Conservation (phyloP, 306 rosid genomes). For the Fragaria nilgerrensis region DNA sequence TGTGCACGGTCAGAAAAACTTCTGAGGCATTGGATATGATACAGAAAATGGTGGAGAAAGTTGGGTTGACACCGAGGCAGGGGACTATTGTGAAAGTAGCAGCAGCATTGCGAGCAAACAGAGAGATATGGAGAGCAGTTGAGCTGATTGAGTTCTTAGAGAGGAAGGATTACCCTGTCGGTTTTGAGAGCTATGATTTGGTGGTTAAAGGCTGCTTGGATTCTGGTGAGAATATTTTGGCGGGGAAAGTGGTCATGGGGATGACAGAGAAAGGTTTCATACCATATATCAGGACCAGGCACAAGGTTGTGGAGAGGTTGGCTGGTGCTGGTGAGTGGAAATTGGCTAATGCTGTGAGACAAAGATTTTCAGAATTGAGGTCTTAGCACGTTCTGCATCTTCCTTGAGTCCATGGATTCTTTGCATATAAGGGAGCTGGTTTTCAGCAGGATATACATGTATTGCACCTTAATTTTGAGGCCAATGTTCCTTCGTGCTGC, state of each 20-base stretch:
- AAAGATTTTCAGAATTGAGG: constrained; percentile 51
- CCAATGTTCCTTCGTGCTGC: not conserved
- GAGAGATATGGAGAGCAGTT: constrained; percentile 64
- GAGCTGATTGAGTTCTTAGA: constrained; percentile 63
- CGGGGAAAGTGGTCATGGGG: constrained; percentile 65
- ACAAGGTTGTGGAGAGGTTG: constrained; percentile 74
- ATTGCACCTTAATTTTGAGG: not conserved
- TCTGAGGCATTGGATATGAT: constrained; percentile 44
- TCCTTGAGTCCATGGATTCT: not conserved
- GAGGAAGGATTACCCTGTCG: constrained; percentile 46
- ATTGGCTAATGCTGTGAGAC: constrained; percentile 73
- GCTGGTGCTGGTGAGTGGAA: constrained; percentile 62
- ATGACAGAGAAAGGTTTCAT: constrained; percentile 54
- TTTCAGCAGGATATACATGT: not conserved
- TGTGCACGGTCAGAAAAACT: constrained; percentile 56
- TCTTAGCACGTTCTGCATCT: constrained; percentile 31
- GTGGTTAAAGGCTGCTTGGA: constrained; percentile 75
- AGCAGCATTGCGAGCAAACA: constrained; percentile 52
- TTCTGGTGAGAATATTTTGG: constrained; percentile 62
- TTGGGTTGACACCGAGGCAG: constrained; percentile 44
- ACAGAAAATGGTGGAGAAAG: constrained; percentile 50
- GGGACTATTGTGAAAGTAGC: constrained; percentile 44
- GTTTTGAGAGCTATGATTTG: constrained; percentile 75
- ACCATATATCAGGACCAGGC: constrained; percentile 69
- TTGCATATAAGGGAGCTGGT: not conserved